A percentile compares a stretch with the other conserved stretches of the same genome.
These are phyloP conservation scores for Podila minutissima DNA, from an alignment of 192 early-diverging fungal species.

Conservation along the genomic window DNA sequence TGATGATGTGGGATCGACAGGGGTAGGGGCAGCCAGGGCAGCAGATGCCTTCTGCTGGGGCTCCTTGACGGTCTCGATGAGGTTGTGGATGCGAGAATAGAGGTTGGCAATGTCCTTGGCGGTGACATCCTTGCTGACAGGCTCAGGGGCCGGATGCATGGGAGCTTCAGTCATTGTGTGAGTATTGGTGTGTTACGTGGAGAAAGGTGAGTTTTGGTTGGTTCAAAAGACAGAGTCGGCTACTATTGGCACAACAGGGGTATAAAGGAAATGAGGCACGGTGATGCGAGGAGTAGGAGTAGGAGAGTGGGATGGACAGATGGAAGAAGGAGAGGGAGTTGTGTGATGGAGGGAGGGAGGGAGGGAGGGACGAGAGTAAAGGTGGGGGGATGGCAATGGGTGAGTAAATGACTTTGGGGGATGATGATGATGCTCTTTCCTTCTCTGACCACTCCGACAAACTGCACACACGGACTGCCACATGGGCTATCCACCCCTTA, in stretches of 20 bases:
- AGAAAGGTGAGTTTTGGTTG: too few relatives aligned
- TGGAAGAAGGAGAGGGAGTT: too few relatives aligned
- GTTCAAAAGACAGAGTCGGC: background rate
- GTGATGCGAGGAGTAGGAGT: background rate
- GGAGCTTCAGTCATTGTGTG: constrained; percentile 41
- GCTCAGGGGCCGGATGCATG: constrained; percentile 20
- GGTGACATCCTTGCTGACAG: constrained; percentile 53
- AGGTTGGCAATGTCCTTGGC: constrained; percentile 60
- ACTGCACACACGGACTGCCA: too few relatives aligned
- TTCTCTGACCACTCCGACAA: too few relatives aligned
- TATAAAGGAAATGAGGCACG: background rate
- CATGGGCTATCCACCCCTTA: too few relatives aligned
- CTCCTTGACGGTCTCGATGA: constrained; percentile 58
- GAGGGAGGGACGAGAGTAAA: too few relatives aligned
- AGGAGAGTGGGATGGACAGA: too few relatives aligned
- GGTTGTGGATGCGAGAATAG: constrained; percentile 56
- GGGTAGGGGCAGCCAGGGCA: constrained; percentile 13
- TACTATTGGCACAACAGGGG: background rate
- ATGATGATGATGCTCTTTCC: too few relatives aligned
- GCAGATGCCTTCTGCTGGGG: constrained; percentile 50
- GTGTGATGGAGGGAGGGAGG: too few relatives aligned
- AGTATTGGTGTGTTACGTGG: background rate
- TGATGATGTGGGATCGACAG: background rate
- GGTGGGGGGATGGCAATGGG: too few relatives aligned
- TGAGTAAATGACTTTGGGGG: too few relatives aligned